These are phyloP conservation scores for Penicillium daleae DNA, from an alignment of 495 filamentous ascomycete genomes.

Conservation along the genomic window DNA sequence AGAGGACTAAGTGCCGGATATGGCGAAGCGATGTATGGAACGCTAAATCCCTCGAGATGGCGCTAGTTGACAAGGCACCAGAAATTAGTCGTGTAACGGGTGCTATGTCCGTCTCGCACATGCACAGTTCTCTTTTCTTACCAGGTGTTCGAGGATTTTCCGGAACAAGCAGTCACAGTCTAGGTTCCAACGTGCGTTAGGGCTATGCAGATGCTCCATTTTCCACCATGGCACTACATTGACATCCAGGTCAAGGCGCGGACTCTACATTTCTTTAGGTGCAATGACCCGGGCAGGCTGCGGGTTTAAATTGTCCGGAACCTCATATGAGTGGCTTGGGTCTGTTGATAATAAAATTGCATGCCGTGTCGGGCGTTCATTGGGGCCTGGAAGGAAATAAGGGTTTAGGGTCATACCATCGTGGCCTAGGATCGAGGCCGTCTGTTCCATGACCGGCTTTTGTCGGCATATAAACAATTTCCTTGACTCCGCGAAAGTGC, in stretches of 20 bases:
- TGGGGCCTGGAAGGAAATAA: constrained; percentile 9
- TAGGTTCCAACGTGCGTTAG: constrained; percentile 17
- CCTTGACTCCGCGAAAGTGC: constrained; percentile 2
- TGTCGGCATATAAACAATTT: neutral
- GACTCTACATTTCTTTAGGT: neutral
- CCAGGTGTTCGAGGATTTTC: constrained; percentile 12
- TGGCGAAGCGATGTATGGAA: constrained; percentile 19
- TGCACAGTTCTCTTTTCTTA: constrained; percentile 1
- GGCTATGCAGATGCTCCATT: constrained; percentile 14
- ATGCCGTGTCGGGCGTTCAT: constrained; percentile 26
- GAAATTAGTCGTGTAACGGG: neutral
- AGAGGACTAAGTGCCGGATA: constrained; percentile 15
- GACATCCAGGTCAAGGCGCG: constrained; percentile 16
- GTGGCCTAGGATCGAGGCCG: neutral
- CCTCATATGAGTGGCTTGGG: neutral
- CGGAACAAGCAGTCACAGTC: constrained; percentile 14
- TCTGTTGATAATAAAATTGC: constrained; percentile 14
- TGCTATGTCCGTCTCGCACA: constrained; percentile 16
- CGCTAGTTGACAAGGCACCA: constrained; percentile 14
- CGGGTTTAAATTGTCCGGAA: neutral
- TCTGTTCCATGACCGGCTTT: neutral
- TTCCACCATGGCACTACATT: constrained; percentile 1
- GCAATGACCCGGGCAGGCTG: constrained; percentile 2
- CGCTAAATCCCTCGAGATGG: constrained; percentile 27
- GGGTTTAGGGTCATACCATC: constrained; percentile 11